Conservation (phyloP, 2,329 filamentous ascomycete genomes). For the Diaporthe nobilis region DNA sequence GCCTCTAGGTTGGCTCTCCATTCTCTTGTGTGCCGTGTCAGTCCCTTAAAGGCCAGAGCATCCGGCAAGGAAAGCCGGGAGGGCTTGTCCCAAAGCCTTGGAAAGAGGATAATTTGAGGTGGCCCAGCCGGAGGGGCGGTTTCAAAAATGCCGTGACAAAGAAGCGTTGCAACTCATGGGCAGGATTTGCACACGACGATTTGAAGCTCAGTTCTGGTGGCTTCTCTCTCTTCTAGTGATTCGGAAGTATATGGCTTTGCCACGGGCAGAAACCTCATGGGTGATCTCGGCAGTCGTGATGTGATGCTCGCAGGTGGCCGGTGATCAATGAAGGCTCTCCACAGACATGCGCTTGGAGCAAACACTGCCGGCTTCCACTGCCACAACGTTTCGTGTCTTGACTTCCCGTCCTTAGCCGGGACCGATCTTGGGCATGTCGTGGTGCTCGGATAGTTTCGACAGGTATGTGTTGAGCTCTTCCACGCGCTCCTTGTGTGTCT, state of each 20-base stretch:
- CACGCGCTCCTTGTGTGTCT: slow-evolving; percentile 97
- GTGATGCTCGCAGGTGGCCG: not conserved
- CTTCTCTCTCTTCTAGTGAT: not conserved
- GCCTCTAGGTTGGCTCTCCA: not conserved
- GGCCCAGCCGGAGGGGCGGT: not conserved
- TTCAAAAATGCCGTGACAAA: not conserved
- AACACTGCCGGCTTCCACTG: not conserved
- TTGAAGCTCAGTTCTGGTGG: not conserved
- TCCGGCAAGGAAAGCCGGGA: not conserved
- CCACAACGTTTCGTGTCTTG: not conserved
- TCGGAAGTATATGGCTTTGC: not conserved
- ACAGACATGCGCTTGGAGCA: not conserved
- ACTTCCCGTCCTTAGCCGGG: slow-evolving; percentile 61
- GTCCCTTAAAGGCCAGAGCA: not conserved
- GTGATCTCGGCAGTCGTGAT: not conserved
- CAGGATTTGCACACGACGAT: not conserved
- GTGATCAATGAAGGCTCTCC: not conserved
- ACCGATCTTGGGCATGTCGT: slow-evolving; percentile 88
- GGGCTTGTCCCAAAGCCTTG: not conserved
- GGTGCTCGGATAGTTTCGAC: slow-evolving; percentile 93
- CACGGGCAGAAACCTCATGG: not conserved
- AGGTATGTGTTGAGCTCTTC: slow-evolving; percentile 96
- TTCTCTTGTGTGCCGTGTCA: too few relatives aligned
- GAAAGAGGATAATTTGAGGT: not conserved
- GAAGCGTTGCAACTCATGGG: not conserved